Evolutionary conservation across 805 yeast species (phyloP).

Genomic region (Spathaspora girioi): DNA sequence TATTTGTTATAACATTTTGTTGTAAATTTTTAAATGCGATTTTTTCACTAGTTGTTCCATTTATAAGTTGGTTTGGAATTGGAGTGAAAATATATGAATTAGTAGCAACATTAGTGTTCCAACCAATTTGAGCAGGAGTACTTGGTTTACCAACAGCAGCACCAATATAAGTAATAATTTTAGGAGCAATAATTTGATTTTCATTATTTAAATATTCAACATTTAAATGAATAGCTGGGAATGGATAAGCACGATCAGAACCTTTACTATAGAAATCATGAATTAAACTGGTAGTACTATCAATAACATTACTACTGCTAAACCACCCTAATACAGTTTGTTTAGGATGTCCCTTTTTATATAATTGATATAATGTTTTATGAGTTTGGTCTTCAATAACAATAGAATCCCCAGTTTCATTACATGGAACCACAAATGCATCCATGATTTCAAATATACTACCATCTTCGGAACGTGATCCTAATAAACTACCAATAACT

Average conservation of each 20-base stretch:
- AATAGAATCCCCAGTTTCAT: slow-evolving; percentile 69
- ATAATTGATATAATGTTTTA: slow-evolving; percentile 63
- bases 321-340: slow-evolving; percentile 85
- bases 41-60: slow-evolving; percentile 53
- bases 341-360: slow-evolving; percentile 76
- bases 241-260: slow-evolving; percentile 64
- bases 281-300: slow-evolving; percentile 69
- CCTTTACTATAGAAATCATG: slow-evolving; percentile 78
- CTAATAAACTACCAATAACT: slow-evolving; percentile 79
- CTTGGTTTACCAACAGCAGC: slow-evolving; percentile 58
- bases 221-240: slow-evolving; percentile 77
- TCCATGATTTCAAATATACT: slow-evolving; percentile 66
- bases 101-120: slow-evolving; percentile 32
- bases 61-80: slow-evolving; percentile 60
- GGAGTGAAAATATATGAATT: slow-evolving; percentile 68
- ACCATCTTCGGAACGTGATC: slow-evolving; percentile 81
- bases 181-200: slow-evolving; percentile 50
- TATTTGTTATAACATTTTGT: slow-evolving; percentile 27
- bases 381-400: slow-evolving; percentile 76
- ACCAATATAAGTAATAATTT: slow-evolving; percentile 67
- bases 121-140: slow-evolving; percentile 25
- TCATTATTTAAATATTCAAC: slow-evolving; percentile 52
- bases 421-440: slow-evolving; percentile 78
- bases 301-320: slow-evolving; percentile 57
- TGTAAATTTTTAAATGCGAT: slow-evolving; percentile 49